A percentile compares a stretch with the other conserved stretches of the same genome.
phyloP scores from a whole-genome alignment of 2,329 filamentous ascomycete species.

The Dactylellina drechsleri region DNA sequence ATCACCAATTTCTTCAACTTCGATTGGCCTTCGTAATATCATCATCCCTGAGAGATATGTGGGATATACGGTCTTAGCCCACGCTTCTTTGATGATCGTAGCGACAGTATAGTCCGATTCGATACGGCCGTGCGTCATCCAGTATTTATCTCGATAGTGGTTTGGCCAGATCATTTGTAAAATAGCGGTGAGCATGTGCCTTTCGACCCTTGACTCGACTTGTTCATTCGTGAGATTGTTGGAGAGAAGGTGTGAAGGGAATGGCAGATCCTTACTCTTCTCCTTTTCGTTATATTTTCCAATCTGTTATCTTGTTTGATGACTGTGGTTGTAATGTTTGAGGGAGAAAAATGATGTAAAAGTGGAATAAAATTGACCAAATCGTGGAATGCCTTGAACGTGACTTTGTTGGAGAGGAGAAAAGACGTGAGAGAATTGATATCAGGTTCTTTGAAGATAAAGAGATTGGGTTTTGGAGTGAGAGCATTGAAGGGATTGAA shows the following conservation, averaged over 20 bases:
- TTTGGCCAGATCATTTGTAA: slow-evolving; percentile 11
- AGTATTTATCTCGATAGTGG: slow-evolving; percentile 1
- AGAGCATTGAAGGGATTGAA: no score
- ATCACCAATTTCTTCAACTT: not conserved
- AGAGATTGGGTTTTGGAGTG: not conserved
- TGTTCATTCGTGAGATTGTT: not conserved
- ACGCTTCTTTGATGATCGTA: slow-evolving; percentile 6
- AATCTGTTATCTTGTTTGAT: no score
- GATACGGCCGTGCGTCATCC: not conserved
- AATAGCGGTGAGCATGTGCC: not conserved
- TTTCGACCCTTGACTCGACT: slow-evolving; percentile 3
- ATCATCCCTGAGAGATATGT: slow-evolving; percentile 6
- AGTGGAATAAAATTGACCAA: no score
- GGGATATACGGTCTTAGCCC: slow-evolving; percentile 5
- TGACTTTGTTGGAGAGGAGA: not conserved
- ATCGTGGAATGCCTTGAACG: not conserved
- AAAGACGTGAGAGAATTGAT: slow-evolving; percentile 3
- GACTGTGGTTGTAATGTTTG: no score
- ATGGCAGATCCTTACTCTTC: not conserved
- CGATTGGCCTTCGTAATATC: slow-evolving; percentile 1
- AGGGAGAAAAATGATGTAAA: no score
- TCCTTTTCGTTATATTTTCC: no score
- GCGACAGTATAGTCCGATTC: slow-evolving; percentile 19
- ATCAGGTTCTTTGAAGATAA: slow-evolving; percentile 1
- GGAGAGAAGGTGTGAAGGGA: not conserved